Evolutionary conservation across 805 yeast genomes (phyloP), one percentile per base, ranked within the genome.

Genomic region (Ogataea kodamae): DNA sequence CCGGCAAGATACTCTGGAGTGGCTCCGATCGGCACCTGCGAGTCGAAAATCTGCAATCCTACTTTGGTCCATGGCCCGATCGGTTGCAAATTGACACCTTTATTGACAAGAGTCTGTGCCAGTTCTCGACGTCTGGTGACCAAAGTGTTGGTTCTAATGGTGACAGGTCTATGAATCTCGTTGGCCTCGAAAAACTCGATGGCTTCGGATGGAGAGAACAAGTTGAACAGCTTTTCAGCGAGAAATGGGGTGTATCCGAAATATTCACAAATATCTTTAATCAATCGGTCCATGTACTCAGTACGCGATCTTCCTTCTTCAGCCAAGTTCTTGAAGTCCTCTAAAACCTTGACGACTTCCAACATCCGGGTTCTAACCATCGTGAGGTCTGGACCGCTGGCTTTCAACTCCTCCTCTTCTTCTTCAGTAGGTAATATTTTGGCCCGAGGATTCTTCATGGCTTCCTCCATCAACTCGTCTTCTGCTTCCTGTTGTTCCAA

Each of bases 21-120:
- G 27, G 99, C 98, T 62, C 99, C 99, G 49, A 92, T 85, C 26
- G 99, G 98, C n/a, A 92, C 97, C 61, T 89, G 97, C 15, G 97
- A 89, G 57, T 92, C 99, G 59, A 90, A 92, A 33, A 92, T 81
- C 63, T 92, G 98, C 46, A 92, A 70, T 43, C 99, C 99, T 32
- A 92, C 97, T 63, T 92, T 92, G 15, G 97, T 88, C 99, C 99
- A 92, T 25, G 84, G 68, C 31, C 97, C 97, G 50, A 92, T 87
- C 27, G 97, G 97, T 64, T 92, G 97, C 50, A 92, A 70, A 57
- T 92, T 92, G 43, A 90, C 98, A 59, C 98, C 98, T 54, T 96
- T 79, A 63, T 90, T 90, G 37, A 90, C 95, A 43, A 92, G 72
- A 10, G 92, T 78, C 62, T 92, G 97, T 3, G 96, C 97, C 49